Base-by-base conservation (phyloP, 768 basidiomycete genomes). In the Leccinum subgranulosum region DNA sequence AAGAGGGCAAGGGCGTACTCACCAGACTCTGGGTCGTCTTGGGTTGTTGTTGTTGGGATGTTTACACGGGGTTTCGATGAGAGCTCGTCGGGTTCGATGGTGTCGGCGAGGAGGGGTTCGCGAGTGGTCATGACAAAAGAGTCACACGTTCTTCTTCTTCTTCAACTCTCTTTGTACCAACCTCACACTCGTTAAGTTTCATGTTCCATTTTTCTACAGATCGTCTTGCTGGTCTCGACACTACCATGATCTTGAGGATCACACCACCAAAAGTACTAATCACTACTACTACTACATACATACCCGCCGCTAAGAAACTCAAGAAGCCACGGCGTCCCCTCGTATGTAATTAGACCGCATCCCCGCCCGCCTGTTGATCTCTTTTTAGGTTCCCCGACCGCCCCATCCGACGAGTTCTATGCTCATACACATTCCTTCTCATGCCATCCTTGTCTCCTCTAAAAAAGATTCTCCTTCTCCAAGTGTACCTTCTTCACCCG, bases 61-160 rank as follows among this genome's bases (percentile, higher is more conserved):
- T 72, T 64, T 23, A 23, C 23, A 25, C 72, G 51, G 51, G 66
- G 14, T 54, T 66, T 70, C 17, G 68, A 53, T 53, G 67, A 62
- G 58, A 76, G 77, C 45, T 93, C 92, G 72, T 96, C 94, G 29
- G 94, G 85, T 70, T 95, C 94, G 55, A 96, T 96, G 33, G 89
- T 90, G 57, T 87, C 80, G 48, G 41, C 41, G 41, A 92, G 77
- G 51, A 92, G 76, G 21, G 90, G 88, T 29, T 84, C 80, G 28
- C 79, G 75, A 53, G 75, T 77, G 73, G 80, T 84, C 86, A 87
- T 88, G 48, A 9, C 15, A 19, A 28, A 12, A 31, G 23, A 23
- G 23, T 23, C 23, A 23, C 23, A 23, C 23, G 23, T 23, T 23
- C n/a, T n/a, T n/a, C 23, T 23, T 23, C 23, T 23, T 23, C 23